Evolutionary conservation across 2,329 filamentous ascomycete genomes (phyloP).

Genomic region (Plenodomus biglobosus): DNA sequence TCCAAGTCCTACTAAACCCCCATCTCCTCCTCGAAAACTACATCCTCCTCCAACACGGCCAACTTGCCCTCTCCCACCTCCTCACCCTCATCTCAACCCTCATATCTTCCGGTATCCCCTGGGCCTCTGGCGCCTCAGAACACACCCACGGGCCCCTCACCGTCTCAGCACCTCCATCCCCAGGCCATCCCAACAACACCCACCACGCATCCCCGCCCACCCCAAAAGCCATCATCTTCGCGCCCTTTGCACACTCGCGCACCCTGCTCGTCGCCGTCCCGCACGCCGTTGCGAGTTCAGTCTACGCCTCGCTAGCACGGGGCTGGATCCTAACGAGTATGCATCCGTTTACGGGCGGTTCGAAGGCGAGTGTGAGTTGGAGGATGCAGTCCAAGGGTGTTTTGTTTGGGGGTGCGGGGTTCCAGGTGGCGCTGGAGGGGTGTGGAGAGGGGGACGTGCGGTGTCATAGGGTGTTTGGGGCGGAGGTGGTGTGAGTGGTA

Average conservation of each 20-base stretch:
- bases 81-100: constrained; percentile 22
- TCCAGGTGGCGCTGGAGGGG: constrained; percentile 17
- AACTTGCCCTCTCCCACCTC: constrained; percentile 18
- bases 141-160: constrained; percentile 36
- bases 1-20: constrained; percentile 33
- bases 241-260: constrained; percentile 36
- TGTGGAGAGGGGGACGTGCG: constrained; percentile 13
- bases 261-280: constrained; percentile 37
- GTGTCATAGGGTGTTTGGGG: constrained; percentile 31
- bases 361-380: constrained; percentile 39
- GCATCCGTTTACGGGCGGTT: constrained; percentile 26
- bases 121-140: constrained; percentile 35
- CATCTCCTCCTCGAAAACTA: constrained; percentile 44
- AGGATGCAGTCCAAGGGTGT: constrained; percentile 45
- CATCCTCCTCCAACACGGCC: constrained; percentile 30
- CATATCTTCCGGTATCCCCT: constrained; percentile 37
- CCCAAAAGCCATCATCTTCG: constrained; percentile 36
- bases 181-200: constrained; percentile 3
- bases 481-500: constrained; percentile 6
- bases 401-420: constrained; percentile 43
- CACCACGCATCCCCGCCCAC: neutral
- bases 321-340: constrained; percentile 46
- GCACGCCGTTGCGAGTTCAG: constrained; percentile 21
- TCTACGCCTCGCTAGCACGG: constrained; percentile 26
- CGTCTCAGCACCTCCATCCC: constrained; percentile 17